Base-by-base conservation (phyloP, 768 basidiomycete species). In the Suillus subalutaceus region DNA sequence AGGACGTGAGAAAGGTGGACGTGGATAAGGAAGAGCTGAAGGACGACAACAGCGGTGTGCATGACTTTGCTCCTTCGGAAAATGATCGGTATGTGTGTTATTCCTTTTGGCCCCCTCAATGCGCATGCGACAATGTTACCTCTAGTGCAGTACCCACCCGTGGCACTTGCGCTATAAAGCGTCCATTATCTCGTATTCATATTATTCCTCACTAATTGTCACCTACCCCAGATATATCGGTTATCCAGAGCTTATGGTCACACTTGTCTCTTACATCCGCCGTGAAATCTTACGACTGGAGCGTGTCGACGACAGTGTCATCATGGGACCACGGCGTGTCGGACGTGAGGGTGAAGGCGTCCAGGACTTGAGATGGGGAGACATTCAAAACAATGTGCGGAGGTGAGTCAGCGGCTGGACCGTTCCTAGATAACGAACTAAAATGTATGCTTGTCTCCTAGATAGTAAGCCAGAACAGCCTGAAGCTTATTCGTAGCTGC, bases 191-290 rank as follows among this genome's bases (percentile, higher is more conserved):
- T 52, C 7, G 20, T 10, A 3, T 50, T 16, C 37, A 18, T 2
- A 40, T 30, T 30, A 41, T 59, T 12, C 18, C 6, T 55, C 15
- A 5, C 58, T 56, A 5, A 53, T 66, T 35, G 60, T 40, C 7
- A 16, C 9, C 2, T 79, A 37, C n/a, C 84, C 86, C 74, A 85
- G 86, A 70, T 92, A 93, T 69, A 82, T 96, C 15, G 79, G 83
- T 62, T 92, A 93, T 71, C 90, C 93, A 2, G 84, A 89, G 72
- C 82, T 90, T 12, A 89, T 97, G 86, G 84, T 89, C 30, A 82
- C 83, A 32, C 75, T 95, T 18, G 89, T 92, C 13, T 74, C 73
- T 44, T 96, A 93, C 70, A 75, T 93, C 20, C 81, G 95, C 57
- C 80, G 86, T 63, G 96, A 97, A 79, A 79, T 92, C 41, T 79